Evolutionary conservation across 495 filamentous ascomycete genomes (phyloP).

Genomic region (Daldinia bambusicola): DNA sequence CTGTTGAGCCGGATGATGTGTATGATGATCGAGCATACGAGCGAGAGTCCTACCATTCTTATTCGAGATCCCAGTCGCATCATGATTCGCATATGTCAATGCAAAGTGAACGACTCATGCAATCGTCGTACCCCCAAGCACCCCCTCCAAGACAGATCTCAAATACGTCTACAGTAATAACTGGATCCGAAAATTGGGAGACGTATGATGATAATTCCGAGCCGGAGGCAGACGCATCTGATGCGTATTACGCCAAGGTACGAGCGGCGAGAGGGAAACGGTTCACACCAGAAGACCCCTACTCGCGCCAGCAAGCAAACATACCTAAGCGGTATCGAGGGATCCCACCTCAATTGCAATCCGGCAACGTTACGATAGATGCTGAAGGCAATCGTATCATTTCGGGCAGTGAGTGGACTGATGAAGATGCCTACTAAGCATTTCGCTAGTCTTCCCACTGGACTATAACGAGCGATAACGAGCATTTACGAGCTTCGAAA

Average conservation of each 20-base stretch:
- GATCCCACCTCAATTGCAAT: constrained; percentile 50
- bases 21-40: constrained; percentile 71
- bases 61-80: constrained; percentile 37
- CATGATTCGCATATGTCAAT: constrained; percentile 53
- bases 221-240: constrained; percentile 76
- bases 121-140: constrained; percentile 50
- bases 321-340: constrained; percentile 52
- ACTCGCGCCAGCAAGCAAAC: constrained; percentile 58
- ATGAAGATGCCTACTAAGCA: constrained; percentile 62
- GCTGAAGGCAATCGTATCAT: constrained; percentile 61
- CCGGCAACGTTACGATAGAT: constrained; percentile 53
- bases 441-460: constrained; percentile 28
- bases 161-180: constrained; percentile 71
- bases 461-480: constrained; percentile 18
- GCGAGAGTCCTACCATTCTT: constrained; percentile 38
- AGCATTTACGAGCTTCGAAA: constrained; percentile 40
- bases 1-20: constrained; percentile 83
- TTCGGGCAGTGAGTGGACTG: constrained; percentile 66
- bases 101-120: constrained; percentile 51
- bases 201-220: constrained; percentile 84
- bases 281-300: constrained; percentile 65
- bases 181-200: constrained; percentile 95
- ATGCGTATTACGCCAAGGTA: constrained; percentile 80
- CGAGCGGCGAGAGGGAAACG: constrained; percentile 64
- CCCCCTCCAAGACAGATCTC: constrained; percentile 72